These are phyloP conservation scores for Coniochaeta sp. DNA, from an alignment of 2,329 filamentous ascomycete genomes.

Conservation along the genomic window DNA sequence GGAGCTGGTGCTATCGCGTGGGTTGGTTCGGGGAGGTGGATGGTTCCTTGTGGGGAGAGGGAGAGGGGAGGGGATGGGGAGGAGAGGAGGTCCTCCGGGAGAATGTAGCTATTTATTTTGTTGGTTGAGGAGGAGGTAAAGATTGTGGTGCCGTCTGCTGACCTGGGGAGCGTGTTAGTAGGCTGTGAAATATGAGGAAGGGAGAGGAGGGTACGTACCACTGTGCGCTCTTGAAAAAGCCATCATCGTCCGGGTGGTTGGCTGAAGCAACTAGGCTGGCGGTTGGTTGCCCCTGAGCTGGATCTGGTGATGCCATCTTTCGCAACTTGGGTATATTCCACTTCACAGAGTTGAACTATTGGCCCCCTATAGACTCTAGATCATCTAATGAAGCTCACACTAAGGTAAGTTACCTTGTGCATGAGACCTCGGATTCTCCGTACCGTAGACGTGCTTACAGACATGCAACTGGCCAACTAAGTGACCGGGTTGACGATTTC, in stretches of 20 bases:
- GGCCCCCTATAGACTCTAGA: too few relatives aligned
- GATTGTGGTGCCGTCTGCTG: conserved; percentile 51
- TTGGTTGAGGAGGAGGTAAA: conserved; percentile 48
- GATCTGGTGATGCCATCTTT: background rate
- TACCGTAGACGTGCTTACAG: too few relatives aligned
- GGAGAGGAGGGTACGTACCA: conserved; percentile 21
- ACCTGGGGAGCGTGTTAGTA: conserved; percentile 36
- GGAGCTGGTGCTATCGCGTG: conserved; percentile 47
- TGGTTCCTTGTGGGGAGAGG: conserved; percentile 39
- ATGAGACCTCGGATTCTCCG: too few relatives aligned
- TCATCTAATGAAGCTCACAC: too few relatives aligned
- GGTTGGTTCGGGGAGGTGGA: conserved; percentile 47
- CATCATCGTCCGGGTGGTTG: background rate
- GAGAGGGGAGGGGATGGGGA: conserved; percentile 20
- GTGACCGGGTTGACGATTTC: too few relatives aligned
- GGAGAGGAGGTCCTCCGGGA: conserved; percentile 50
- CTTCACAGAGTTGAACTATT: too few relatives aligned
- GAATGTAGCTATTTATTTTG: conserved; percentile 46
- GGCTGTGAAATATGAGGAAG: too few relatives aligned
- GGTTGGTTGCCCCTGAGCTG: background rate
- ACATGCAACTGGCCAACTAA: too few relatives aligned
- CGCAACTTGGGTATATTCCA: too few relatives aligned
- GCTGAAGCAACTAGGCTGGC: background rate
- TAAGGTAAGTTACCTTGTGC: too few relatives aligned
- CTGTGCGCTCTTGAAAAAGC: conserved; percentile 33